Evolutionary conservation across 495 filamentous ascomycete species (phyloP).

Genomic region (Lichina pygmaea): DNA sequence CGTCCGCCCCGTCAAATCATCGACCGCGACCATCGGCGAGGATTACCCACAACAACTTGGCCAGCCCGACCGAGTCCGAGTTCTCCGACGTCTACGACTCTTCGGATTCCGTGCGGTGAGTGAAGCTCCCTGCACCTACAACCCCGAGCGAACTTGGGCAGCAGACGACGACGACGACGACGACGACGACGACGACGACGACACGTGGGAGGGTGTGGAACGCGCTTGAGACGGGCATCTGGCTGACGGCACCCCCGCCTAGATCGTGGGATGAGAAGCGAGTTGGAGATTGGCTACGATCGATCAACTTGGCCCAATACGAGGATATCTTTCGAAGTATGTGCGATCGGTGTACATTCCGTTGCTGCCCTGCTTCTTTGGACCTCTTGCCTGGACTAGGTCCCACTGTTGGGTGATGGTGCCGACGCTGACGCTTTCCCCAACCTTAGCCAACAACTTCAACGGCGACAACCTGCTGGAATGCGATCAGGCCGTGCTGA

Average conservation of each 20-base stretch:
- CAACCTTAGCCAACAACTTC: constrained; percentile 54
- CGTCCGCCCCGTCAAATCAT: constrained; percentile 24
- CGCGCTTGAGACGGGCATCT: not conserved
- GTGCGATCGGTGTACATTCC: not conserved
- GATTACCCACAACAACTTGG: constrained; percentile 35
- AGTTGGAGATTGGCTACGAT: constrained; percentile 71
- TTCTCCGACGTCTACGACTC: constrained; percentile 54
- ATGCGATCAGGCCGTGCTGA: constrained; percentile 84
- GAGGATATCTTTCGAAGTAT: constrained; percentile 63
- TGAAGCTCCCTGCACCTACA: not conserved
- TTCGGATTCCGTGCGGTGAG: constrained; percentile 32
- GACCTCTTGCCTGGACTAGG: not conserved
- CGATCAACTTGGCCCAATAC: constrained; percentile 80
- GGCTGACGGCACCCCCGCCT: not conserved
- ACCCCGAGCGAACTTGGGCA: too few relatives aligned
- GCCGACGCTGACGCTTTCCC: not conserved
- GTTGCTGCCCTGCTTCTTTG: not conserved
- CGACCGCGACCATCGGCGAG: constrained; percentile 25
- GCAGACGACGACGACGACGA: not conserved
- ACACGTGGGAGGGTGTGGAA: not conserved
- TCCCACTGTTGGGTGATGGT: not conserved
- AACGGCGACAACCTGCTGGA: constrained; percentile 90
- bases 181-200: not conserved
- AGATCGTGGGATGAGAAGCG: constrained; percentile 75
- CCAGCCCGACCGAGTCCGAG: constrained; percentile 80